Conservation (phyloP, 495 filamentous ascomycete genomes). For the Rostrohypoxylon terebratum region DNA sequence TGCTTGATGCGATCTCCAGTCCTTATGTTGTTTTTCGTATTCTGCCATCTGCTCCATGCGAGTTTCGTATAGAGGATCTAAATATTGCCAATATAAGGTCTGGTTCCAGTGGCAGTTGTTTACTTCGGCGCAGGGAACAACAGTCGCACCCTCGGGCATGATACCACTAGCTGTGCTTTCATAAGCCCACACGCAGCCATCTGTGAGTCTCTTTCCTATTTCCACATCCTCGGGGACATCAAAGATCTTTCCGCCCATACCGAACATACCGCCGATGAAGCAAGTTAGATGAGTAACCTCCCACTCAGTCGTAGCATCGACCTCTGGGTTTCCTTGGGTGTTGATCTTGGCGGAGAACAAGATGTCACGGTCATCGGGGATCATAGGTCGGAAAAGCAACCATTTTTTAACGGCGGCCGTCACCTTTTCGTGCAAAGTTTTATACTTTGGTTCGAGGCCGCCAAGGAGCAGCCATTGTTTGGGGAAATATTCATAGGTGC, state of each 20-base stretch:
- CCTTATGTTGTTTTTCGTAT: conserved; percentile 52
- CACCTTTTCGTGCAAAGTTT: conserved; percentile 79
- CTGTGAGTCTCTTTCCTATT: conserved; percentile 82
- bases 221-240: conserved; percentile 81
- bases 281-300: conserved; percentile 86
- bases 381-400: conserved; percentile 89
- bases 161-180: conserved; percentile 82
- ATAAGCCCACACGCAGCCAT: conserved; percentile 96
- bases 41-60: conserved; percentile 56
- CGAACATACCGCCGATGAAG: conserved; percentile 95
- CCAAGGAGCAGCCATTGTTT: conserved; percentile 86
- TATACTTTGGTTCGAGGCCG: conserved; percentile 83
- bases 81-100: conserved; percentile 67
- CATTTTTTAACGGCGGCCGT: conserved; percentile 76
- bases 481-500: conserved; percentile 93
- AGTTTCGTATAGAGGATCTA: conserved; percentile 62
- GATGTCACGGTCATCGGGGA: conserved; percentile 76
- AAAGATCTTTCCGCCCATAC: conserved; percentile 88
- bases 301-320: conserved; percentile 58
- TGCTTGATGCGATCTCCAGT: conserved; percentile 49
- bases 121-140: conserved; percentile 74
- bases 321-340: conserved; percentile 54
- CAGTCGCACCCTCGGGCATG: conserved; percentile 83
- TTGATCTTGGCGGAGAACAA: conserved; percentile 73
- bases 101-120: conserved; percentile 82